Conservation (phyloP, 495 filamentous ascomycete genomes). For the Penicillium chermesinum region DNA sequence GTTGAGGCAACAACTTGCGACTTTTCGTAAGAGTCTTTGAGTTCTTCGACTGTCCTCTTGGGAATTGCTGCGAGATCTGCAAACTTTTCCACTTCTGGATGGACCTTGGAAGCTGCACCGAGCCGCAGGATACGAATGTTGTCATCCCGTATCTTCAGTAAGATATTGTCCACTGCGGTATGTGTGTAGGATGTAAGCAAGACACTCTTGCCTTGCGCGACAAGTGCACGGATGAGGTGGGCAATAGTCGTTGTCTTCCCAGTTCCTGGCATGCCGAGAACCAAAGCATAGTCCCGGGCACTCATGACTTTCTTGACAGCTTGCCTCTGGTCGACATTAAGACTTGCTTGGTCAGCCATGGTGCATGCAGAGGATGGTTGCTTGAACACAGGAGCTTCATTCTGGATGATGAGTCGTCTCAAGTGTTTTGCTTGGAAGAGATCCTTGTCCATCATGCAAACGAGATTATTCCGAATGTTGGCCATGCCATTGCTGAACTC, state of each 20-base stretch:
- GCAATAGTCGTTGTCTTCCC: constrained; percentile 97
- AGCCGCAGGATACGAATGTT: constrained; percentile 77
- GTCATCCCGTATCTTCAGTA: constrained; percentile 80
- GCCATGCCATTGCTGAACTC: constrained; percentile 99
- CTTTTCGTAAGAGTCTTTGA: constrained; percentile 73
- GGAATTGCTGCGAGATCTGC: constrained; percentile 67
- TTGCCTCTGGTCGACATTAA: constrained; percentile 81
- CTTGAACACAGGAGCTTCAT: constrained; percentile 68
- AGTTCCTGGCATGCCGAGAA: constrained; percentile 96
- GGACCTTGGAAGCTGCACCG: constrained; percentile 75
- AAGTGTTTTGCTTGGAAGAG: constrained; percentile 67
- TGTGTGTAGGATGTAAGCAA: constrained; percentile 94
- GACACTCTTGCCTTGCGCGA: constrained; percentile 85
- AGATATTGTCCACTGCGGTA: constrained; percentile 94
- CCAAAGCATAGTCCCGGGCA: constrained; percentile 87
- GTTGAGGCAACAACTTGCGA: constrained; percentile 90
- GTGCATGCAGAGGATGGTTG: constrained; percentile 53
- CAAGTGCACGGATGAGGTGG: constrained; percentile 89
- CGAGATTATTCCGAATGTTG: constrained; percentile 83
- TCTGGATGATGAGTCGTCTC: constrained; percentile 71
- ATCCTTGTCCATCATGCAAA: constrained; percentile 83
- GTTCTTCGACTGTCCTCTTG: constrained; percentile 72
- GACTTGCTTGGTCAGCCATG: constrained; percentile 41
- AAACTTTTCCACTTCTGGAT: constrained; percentile 80
- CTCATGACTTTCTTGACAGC: constrained; percentile 94